Evolutionary conservation across 2,329 filamentous ascomycete genomes (phyloP).

Genomic region (Pseudopithomyces chartarum): DNA sequence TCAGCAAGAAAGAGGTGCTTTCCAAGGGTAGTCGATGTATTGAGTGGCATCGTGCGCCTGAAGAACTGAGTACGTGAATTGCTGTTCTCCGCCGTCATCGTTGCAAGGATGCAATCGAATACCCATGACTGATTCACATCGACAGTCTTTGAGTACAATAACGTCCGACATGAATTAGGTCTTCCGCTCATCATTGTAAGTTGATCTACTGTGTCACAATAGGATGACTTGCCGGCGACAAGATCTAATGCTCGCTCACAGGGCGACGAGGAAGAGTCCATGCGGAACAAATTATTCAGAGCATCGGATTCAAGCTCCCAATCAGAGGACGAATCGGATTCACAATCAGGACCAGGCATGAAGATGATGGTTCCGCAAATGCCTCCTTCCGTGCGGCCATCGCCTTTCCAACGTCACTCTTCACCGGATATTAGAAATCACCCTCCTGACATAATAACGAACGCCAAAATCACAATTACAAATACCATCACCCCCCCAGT

Average conservation of each 20-base stretch:
- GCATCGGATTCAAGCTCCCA: neutral
- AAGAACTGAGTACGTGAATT: constrained; percentile 3
- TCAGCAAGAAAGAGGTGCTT: neutral
- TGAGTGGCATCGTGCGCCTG: constrained; percentile 7
- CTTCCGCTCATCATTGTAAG: constrained; percentile 2
- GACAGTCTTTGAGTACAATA: neutral
- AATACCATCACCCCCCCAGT: neutral
- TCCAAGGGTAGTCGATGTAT: constrained; percentile 3
- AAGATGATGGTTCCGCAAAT: neutral
- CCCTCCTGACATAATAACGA: neutral
- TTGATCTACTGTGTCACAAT: neutral
- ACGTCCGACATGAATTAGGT: neutral
- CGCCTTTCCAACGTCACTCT: neutral
- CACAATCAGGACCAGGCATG: neutral
- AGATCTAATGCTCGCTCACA: neutral
- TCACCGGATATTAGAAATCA: neutral
- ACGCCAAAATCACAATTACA: neutral
- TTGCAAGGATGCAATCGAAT: too few relatives aligned
- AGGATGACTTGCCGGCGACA: neutral
- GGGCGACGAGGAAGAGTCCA: neutral
- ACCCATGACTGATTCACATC: neutral
- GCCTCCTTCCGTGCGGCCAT: neutral
- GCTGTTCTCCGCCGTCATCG: neutral
- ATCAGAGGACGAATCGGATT: neutral
- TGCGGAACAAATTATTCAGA: neutral